Evolutionary conservation across 495 filamentous ascomycete genomes (phyloP).

Genomic region (Tuber aestivum): DNA sequence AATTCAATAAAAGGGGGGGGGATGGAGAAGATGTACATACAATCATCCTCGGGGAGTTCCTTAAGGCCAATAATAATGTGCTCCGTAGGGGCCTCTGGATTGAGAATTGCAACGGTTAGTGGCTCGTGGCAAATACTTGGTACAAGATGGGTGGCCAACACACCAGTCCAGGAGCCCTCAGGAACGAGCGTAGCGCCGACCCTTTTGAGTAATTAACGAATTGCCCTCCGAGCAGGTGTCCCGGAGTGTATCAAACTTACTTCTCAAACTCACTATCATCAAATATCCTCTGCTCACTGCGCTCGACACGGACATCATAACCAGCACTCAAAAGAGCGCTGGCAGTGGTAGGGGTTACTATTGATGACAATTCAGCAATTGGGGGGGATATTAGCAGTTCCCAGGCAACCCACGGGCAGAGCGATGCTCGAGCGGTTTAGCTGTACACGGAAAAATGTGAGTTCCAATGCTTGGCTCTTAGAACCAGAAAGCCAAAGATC

Average conservation of each 20-base stretch:
- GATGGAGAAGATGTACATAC: constrained; percentile 43
- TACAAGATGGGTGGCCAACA: background rate
- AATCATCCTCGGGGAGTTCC: constrained; percentile 83
- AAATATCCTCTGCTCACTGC: constrained; percentile 74
- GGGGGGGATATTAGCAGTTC: constrained; percentile 11
- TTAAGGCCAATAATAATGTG: constrained; percentile 89
- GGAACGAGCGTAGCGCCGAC: constrained; percentile 72
- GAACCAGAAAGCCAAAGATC: background rate
- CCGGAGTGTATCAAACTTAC: constrained; percentile 13
- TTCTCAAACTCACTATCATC: constrained; percentile 61
- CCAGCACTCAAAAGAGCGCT: constrained; percentile 76
- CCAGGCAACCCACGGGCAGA: constrained; percentile 45
- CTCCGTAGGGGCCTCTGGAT: constrained; percentile 58
- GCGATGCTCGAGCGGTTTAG: constrained; percentile 55
- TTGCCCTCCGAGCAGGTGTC: background rate
- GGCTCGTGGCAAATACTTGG: background rate
- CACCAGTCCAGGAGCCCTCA: constrained; percentile 67
- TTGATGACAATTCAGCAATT: constrained; percentile 19
- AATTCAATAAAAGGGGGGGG: background rate
- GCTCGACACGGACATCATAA: constrained; percentile 78
- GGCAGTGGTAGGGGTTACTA: constrained; percentile 61
- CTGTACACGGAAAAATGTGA: constrained; percentile 40
- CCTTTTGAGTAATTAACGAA: constrained; percentile 14
- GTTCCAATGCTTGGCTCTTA: constrained; percentile 43
- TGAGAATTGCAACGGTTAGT: constrained; percentile 15